These are phyloP conservation scores for Xylariaceae sp. DNA, from an alignment of 2,329 filamentous ascomycete species.

Conservation along the genomic window DNA sequence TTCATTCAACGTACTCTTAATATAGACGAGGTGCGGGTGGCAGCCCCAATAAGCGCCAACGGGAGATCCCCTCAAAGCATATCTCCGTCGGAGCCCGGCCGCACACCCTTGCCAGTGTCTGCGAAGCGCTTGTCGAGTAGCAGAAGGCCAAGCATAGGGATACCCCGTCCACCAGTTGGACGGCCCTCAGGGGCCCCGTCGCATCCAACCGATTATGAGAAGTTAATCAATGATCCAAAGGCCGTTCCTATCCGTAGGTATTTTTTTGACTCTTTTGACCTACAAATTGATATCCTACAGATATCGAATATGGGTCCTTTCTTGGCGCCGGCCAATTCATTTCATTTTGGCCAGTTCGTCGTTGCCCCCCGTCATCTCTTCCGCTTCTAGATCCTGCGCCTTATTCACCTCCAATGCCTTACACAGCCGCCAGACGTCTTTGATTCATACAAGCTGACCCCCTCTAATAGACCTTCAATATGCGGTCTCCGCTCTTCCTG, in stretches of 20 bases:
- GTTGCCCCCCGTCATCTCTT: not conserved
- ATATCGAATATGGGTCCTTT: no score
- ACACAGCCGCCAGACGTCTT: not conserved
- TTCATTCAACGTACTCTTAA: slow-evolving; percentile 49
- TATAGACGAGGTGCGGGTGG: slow-evolving; percentile 44
- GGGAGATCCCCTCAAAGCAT: not conserved
- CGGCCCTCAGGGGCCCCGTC: not conserved
- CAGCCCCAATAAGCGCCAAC: slow-evolving; percentile 34
- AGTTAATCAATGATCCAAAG: slow-evolving; percentile 31
- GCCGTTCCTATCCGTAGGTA: slow-evolving; percentile 47
- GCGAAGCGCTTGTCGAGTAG: slow-evolving; percentile 27
- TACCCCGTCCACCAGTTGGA: slow-evolving; percentile 15
- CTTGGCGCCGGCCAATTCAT: no score
- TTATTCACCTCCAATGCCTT: no score
- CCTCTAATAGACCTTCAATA: slow-evolving; percentile 43
- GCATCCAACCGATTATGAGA: slow-evolving; percentile 20
- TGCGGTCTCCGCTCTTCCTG: slow-evolving; percentile 47
- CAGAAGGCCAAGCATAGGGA: slow-evolving; percentile 22
- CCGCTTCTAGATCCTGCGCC: not conserved
- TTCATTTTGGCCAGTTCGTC: no score
- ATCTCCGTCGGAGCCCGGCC: slow-evolving; percentile 5
- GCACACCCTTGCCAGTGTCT: slow-evolving; percentile 14
- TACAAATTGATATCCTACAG: no score
- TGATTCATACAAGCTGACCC: slow-evolving; percentile 4
- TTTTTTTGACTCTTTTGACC: no score